Evolutionary conservation across 2,329 filamentous ascomycete species (phyloP).

Genomic region (Catunica adiposa): DNA sequence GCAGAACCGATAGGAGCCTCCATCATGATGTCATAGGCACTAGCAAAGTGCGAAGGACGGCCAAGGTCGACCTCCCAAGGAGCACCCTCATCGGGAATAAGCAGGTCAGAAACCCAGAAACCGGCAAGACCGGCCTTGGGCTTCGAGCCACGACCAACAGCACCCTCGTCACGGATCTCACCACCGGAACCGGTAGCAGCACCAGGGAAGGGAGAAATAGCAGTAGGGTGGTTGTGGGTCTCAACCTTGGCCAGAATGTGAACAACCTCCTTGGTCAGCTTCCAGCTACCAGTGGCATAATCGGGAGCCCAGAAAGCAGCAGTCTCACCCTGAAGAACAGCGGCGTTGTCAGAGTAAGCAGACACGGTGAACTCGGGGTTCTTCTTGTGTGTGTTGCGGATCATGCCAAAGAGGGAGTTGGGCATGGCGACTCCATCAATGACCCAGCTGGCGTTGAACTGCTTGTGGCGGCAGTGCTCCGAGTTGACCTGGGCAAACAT

Average conservation of each 20-base stretch:
- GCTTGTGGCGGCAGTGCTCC: conserved; percentile 73
- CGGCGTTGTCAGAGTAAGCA: conserved; percentile 94
- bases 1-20: conserved; percentile 92
- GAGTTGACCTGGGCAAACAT: conserved; percentile 99
- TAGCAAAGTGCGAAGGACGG: conserved; percentile 80
- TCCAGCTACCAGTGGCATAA: conserved; percentile 74
- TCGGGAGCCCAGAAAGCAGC: conserved; percentile 65
- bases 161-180: conserved; percentile 88
- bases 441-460: conserved; percentile 93
- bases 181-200: conserved; percentile 91
- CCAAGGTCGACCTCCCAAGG: conserved; percentile 90
- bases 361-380: conserved; percentile 74
- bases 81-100: conserved; percentile 65
- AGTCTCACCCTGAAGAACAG: conserved; percentile 42
- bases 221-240: conserved; percentile 94
- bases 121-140: conserved; percentile 85
- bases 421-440: conserved; percentile 73
- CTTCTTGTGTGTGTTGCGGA: conserved; percentile 79
- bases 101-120: conserved; percentile 87
- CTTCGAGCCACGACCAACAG: conserved; percentile 79
- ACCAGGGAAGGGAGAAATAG: conserved; percentile 81
- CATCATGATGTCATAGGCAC: conserved; percentile 91
- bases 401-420: conserved; percentile 85
- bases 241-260: conserved; percentile 90
- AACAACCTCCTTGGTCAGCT: conserved; percentile 66